A percentile compares a stretch with the other conserved stretches of the same genome.
phyloP scores from a whole-genome alignment of 2,329 filamentous ascomycete species.

The Calycina marina region DNA sequence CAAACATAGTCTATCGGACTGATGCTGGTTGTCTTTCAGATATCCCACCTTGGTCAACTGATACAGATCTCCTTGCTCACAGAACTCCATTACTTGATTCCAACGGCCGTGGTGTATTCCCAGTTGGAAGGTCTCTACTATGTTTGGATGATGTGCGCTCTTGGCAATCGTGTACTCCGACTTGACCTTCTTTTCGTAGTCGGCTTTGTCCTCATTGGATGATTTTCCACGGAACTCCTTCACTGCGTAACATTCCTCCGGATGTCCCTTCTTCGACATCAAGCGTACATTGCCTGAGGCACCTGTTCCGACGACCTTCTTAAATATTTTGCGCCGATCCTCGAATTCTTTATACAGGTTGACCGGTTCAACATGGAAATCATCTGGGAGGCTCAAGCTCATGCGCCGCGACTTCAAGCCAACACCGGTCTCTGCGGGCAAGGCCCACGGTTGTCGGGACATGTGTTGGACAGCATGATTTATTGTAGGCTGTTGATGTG shows the following conservation, averaged over 20 bases:
- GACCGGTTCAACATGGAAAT: conserved; percentile 56
- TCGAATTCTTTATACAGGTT: conserved; percentile 58
- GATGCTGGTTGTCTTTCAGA: conserved; percentile 46
- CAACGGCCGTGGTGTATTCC: conserved; percentile 62
- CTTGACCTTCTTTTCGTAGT: conserved; percentile 82
- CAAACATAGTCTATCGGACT: conserved; percentile 60
- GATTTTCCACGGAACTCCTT: conserved; percentile 75
- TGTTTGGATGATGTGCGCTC: conserved; percentile 73
- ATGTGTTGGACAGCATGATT: conserved; percentile 16
- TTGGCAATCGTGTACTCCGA: conserved; percentile 82
- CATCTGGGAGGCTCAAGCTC: conserved; percentile 59
- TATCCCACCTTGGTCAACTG: conserved; percentile 57
- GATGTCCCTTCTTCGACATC: conserved; percentile 54
- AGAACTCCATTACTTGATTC: conserved; percentile 93
- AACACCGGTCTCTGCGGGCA: conserved; percentile 53
- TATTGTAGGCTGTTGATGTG: not conserved
- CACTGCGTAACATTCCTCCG: conserved; percentile 60
- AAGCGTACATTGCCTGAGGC: conserved; percentile 70
- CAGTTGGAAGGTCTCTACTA: conserved; percentile 60
- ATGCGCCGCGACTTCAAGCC: conserved; percentile 68
- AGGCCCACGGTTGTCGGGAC: conserved; percentile 36
- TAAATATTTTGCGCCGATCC: conserved; percentile 54
- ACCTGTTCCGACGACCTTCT: conserved; percentile 66
- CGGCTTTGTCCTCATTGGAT: conserved; percentile 50
- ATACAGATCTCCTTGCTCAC: conserved; percentile 68